Evolutionary conservation across 2,329 filamentous ascomycete species (phyloP).

Genomic region (Biscogniauxia mediterranea): DNA sequence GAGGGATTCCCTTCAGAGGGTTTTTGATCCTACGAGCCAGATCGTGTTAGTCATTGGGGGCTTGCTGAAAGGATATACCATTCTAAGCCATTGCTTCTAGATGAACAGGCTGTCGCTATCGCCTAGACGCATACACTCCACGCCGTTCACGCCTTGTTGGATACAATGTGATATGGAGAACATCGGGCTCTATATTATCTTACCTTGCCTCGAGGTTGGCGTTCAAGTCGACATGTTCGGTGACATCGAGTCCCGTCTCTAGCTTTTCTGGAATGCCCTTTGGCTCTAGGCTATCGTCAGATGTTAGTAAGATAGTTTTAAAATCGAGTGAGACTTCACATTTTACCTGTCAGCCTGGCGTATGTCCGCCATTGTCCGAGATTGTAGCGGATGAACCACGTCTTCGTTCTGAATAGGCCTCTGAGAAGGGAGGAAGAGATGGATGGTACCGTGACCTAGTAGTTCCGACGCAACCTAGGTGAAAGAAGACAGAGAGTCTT

Average conservation of each 20-base stretch:
- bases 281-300: constrained; percentile 21
- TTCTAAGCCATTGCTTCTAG: neutral
- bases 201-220: constrained; percentile 44
- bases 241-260: constrained; percentile 25
- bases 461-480: neutral
- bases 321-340: constrained; percentile 5
- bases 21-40: constrained; percentile 41
- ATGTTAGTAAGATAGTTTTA: neutral
- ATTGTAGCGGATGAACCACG: neutral
- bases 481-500: neutral
- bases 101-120: neutral
- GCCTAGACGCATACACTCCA: neutral
- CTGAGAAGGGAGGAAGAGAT: neutral
- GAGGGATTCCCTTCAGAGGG: constrained; percentile 48
- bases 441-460: too few relatives aligned
- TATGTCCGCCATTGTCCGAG: constrained; percentile 5
- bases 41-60: constrained; percentile 15
- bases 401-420: neutral
- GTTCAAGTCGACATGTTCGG: constrained; percentile 37
- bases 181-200: constrained; percentile 11
- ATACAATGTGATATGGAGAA: too few relatives aligned
- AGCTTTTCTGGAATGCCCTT: constrained; percentile 27
- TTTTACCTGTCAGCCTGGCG: constrained; percentile 10
- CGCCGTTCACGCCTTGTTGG: too few relatives aligned
- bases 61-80: constrained; percentile 2